Base-by-base conservation (phyloP, 768 basidiomycete species). In the Cubamyces sp. region DNA sequence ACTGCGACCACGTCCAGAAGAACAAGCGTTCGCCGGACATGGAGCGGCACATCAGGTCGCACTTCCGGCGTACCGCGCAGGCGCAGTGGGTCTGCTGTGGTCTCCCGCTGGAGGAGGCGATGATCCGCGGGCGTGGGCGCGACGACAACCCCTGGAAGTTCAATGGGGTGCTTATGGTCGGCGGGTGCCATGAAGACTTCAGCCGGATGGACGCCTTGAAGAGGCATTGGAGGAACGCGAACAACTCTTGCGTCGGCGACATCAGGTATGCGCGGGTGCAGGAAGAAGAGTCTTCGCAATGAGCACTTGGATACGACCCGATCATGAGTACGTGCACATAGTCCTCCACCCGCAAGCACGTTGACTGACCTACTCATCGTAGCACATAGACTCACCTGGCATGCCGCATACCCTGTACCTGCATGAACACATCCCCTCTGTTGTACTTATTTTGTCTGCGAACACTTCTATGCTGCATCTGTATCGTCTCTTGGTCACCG, bases 21-120 rank as follows among this genome's bases (percentile, higher is more conserved):
- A 84, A 83, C 73, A 74, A 75, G 42, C 83, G 86, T 25, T 69
- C 80, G 30, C 84, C 85, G 11, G 87, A 88, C 67, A 82, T 84
- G 69, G 81, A 80, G 69, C 81, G 87, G 23, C 87, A 88, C 69
- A 69, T 87, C 45, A 76, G 73, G 46, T 85, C 85, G 2, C 86
- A 87, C 51, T 76, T 75, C 34, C 77, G 75, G 52, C 43, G 26
- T 19, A 26, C 26, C 40, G 57, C 19, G 11, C 70, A 69, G 48
- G 61, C 68, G 46, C 71, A 75, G 43, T 78, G 76, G 75, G 70
- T 78, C 12, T 77, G 77, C 58, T 76, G 74, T n/a, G 76, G 76
- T 12, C 63, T 77, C 6, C 69, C 72, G 30, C 8, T 71, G 5
- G 61, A 68, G 48, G 70, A 74, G 8, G 74, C 74, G 26, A 18